Conservation (phyloP, 2,329 filamentous ascomycete species). For the Verticillium klebahnii region DNA sequence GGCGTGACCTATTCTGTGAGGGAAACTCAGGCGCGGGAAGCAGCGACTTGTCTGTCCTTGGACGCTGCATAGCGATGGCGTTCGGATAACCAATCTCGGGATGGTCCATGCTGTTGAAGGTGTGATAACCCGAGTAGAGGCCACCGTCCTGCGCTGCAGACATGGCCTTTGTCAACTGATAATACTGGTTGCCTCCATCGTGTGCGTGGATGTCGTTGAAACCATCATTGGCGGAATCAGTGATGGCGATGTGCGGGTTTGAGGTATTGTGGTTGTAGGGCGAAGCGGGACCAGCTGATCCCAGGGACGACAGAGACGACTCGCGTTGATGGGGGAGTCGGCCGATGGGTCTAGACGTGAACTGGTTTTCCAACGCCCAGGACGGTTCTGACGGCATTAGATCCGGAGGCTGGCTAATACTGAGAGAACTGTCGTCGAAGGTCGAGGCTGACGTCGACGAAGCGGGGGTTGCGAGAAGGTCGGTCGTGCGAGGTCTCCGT, state of each 20-base stretch:
- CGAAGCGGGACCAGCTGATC: constrained; percentile 55
- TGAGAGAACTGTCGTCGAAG: constrained; percentile 3
- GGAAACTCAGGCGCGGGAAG: constrained; percentile 42
- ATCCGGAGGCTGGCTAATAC: constrained; percentile 10
- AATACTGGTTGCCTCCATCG: constrained; percentile 34
- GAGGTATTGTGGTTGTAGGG: constrained; percentile 51
- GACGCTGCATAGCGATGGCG: constrained; percentile 32
- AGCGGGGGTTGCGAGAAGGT: neutral
- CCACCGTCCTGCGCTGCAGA: constrained; percentile 19
- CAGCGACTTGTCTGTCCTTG: constrained; percentile 33
- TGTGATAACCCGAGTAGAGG: constrained; percentile 38
- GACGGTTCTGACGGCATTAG: constrained; percentile 39
- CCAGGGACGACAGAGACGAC: constrained; percentile 56
- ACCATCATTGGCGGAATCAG: constrained; percentile 42
- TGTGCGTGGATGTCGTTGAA: constrained; percentile 36
- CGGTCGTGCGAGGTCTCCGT: neutral
- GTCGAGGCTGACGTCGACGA: constrained; percentile 9
- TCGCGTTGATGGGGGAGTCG: constrained; percentile 52
- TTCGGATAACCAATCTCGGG: constrained; percentile 35
- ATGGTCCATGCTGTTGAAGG: constrained; percentile 28
- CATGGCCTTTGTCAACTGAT: constrained; percentile 42
- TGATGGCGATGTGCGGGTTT: constrained; percentile 54
- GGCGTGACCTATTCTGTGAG: constrained; percentile 39
- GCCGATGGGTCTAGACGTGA: constrained; percentile 29
- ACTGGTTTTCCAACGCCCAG: constrained; percentile 28